Evolutionary conservation across 1,284 basidiomycete genomes (phyloP).

Genomic region (Microbotryum silenes-acaulis): DNA sequence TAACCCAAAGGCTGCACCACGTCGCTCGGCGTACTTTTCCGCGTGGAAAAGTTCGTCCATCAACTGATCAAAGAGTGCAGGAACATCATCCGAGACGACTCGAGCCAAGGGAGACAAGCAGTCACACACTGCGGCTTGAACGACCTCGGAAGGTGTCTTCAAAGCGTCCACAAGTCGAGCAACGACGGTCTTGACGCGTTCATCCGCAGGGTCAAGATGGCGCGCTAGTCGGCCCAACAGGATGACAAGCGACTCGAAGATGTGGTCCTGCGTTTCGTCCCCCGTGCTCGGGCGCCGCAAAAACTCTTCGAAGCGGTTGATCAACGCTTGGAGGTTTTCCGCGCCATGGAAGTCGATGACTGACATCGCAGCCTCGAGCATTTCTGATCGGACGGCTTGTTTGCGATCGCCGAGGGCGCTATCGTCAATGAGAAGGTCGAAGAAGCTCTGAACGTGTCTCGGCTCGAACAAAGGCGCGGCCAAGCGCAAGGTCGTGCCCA

Average conservation of each 20-base stretch:
- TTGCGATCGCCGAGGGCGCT: constrained; percentile 82
- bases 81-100: constrained; percentile 51
- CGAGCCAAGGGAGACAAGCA: constrained; percentile 74
- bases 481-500: constrained; percentile 62
- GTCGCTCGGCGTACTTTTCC: constrained; percentile 79
- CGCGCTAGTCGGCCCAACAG: constrained; percentile 87
- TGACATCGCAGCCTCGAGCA: constrained; percentile 75
- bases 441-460: constrained; percentile 66
- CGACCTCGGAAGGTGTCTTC: constrained; percentile 90
- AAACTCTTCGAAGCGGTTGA: constrained; percentile 76
- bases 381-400: constrained; percentile 70
- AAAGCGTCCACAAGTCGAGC: constrained; percentile 84
- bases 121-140: constrained; percentile 93
- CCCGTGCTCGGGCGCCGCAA: constrained; percentile 57
- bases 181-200: constrained; percentile 73
- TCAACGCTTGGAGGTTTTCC: constrained; percentile 63
- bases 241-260: constrained; percentile 92
- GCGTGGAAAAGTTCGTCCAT: constrained; percentile 67
- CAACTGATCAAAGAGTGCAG: constrained; percentile 66
- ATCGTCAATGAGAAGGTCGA: constrained; percentile 75
- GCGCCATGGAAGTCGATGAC: constrained; percentile 80
- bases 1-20: constrained; percentile 93
- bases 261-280: constrained; percentile 69
- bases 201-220: constrained; percentile 70
- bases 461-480: constrained; percentile 62